Evolutionary conservation across 192 early-diverging fungal genomes (phyloP), one percentile per base, ranked within the genome.

Genomic region (Linnemannia elongata): DNA sequence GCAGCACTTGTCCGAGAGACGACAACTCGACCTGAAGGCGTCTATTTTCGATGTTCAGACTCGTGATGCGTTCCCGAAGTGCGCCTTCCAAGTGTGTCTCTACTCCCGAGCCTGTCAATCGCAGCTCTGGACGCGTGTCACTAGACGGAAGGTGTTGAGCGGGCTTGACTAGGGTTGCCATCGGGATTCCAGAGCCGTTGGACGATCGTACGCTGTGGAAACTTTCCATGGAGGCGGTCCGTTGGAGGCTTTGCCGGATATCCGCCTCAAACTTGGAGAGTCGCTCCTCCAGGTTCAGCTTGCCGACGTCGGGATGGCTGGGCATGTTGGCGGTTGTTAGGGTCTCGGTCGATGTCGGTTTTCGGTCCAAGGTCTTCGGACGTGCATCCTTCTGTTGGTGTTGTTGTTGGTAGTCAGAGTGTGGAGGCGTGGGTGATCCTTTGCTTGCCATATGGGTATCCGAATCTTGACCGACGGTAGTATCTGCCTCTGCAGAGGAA

Each of bases 141-240:
- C 36, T 10, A 27, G 69, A 69, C 52, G 72, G 57, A 20, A 35
- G 52, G n/a, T 35, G 33, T 24, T 12, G 52, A 38, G 41, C 22
- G 38, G 35, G 33, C 38, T 72, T 71, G 17, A 79, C 36, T 20
- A 55, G 47, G 24, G 69, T 24, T 35, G 77, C 69, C 49, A 54
- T 33, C 10, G 69, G 77, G 41, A 79, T 79, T 7, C n/a, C 77
- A 35, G 77, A 72, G 6, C 52, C 69, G 33, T 49, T 72, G 30
- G 77, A 79, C 18, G 77, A 79, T 36, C 77, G 77, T 3, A 79
- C 38, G n/a, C 77, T 79, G 68, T 41, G 52, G 39, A 79, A 79
- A 38, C 77, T 79, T 39, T 79, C 77, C 7, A 79, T 44, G 22
- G 77, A 79, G 1, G 52, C 52, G 27, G 36, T 79, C 2, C 77